Percentiles rank a stretch among this genome's conserved stretches.
Conservation (phyloP, 108 stramenopile genomes). For the Epithemia pelagica region DNA sequence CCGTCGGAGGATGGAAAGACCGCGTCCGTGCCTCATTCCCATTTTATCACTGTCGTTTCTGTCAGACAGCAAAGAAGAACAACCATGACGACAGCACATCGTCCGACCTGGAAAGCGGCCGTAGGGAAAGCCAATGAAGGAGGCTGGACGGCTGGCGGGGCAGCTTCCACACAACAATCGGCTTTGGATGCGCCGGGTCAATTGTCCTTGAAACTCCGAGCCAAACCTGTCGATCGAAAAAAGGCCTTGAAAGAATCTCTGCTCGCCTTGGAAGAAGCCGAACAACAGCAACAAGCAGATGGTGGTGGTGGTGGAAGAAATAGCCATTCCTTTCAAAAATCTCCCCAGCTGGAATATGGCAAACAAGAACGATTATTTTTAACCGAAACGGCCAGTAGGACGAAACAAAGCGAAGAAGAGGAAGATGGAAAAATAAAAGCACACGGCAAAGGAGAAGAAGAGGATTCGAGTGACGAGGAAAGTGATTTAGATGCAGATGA, state of each 20-base stretch:
- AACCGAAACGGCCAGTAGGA: too few relatives aligned
- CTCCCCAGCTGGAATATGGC: slow-evolving; percentile 49
- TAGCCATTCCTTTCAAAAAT: slow-evolving; percentile 20
- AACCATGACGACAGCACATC: slow-evolving; percentile 83
- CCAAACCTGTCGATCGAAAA: slow-evolving; percentile 39
- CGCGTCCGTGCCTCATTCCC: too few relatives aligned
- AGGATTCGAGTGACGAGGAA: slow-evolving; percentile 51
- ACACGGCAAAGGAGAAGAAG: slow-evolving; percentile 51
- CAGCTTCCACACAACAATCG: slow-evolving; percentile 36
- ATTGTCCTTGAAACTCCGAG: slow-evolving; percentile 83
- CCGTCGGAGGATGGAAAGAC: too few relatives aligned
- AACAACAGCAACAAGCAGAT: slow-evolving; percentile 38
- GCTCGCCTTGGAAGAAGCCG: slow-evolving; percentile 70
- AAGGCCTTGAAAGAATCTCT: slow-evolving; percentile 69
- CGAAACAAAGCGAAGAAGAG: slow-evolving; percentile 74
- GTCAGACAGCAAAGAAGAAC: too few relatives aligned
- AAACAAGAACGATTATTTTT: slow-evolving; percentile 48
- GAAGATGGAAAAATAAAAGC: slow-evolving; percentile 47
- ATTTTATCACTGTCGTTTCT: too few relatives aligned
- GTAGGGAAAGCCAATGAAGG: slow-evolving; percentile 81
- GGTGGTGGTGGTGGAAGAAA: slow-evolving; percentile 3
- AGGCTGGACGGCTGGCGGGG: slow-evolving; percentile 77
- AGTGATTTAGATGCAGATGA: slow-evolving; percentile 30
- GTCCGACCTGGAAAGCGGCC: slow-evolving; percentile 92
- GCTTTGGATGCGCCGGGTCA: slow-evolving; percentile 64